Conservation (phyloP, 139 green algal genomes). For the Dunaliella sp. region DNA sequence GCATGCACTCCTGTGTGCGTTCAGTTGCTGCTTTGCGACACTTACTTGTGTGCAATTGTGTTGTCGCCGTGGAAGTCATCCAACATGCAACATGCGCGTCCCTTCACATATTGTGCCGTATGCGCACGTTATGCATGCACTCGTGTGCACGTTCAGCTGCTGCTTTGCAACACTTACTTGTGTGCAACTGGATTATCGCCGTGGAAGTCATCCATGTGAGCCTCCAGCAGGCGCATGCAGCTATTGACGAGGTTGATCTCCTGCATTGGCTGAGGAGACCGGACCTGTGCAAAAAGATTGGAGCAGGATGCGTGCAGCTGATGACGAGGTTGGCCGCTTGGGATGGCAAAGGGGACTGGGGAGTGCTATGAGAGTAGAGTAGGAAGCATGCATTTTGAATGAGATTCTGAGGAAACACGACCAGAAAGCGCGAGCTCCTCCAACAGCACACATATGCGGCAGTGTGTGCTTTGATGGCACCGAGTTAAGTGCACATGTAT, state of each 20-base stretch:
- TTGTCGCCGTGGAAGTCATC: slow-evolving; percentile 41
- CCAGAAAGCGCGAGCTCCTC: too few species aligned
- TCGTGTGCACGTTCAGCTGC: too few species aligned
- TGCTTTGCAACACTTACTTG: not conserved
- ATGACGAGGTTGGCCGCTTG: not conserved
- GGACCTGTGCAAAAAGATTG: slow-evolving; percentile 21
- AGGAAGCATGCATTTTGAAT: too few species aligned
- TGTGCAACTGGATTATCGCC: not conserved
- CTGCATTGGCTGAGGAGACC: slow-evolving; percentile 45
- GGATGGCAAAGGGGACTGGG: not conserved
- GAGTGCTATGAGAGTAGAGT: not conserved
- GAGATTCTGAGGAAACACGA: not conserved
- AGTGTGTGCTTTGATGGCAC: too few species aligned
- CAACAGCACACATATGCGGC: too few species aligned
- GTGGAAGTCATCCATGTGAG: slow-evolving; percentile 57
- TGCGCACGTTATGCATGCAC: too few species aligned
- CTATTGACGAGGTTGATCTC: slow-evolving; percentile 61
- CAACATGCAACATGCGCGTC: too few species aligned
- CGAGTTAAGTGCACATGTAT: too few species aligned
- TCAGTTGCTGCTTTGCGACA: too few species aligned
- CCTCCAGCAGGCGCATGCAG: slow-evolving; percentile 55
- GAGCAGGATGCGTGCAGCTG: slow-evolving; percentile 16
- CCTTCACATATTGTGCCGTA: too few species aligned
- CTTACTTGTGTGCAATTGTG: not conserved
- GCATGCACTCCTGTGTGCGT: too few species aligned